Percentiles rank a stretch among this genome's conserved stretches.
Evolutionary conservation across 306 rosid species (phyloP).

Genomic region (Citrullus mucosospermus): DNA sequence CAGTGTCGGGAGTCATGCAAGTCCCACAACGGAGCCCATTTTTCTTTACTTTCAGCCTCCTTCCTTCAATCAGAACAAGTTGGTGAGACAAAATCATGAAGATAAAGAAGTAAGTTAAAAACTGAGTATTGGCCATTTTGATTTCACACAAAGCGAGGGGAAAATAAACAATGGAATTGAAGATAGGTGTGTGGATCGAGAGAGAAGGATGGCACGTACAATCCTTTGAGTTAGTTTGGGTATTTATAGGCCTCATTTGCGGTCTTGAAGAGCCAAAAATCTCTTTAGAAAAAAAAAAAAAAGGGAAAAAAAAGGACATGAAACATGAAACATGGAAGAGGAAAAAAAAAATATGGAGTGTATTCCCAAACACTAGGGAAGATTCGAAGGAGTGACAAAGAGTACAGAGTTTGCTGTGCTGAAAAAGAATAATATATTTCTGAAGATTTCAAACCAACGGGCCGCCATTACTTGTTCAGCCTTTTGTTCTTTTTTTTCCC

Average conservation of each 20-base stretch:
- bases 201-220: neutral
- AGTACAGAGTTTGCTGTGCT: neutral
- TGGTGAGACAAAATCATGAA: conserved; percentile 35
- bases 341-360: neutral
- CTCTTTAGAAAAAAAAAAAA: neutral
- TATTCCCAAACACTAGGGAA: conserved; percentile 1
- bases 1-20: neutral
- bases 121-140: conserved; percentile 41
- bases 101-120: conserved; percentile 22
- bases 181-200: neutral
- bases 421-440: conserved; percentile 1
- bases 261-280: neutral
- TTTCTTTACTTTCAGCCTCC: conserved; percentile 28
- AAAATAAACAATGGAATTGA: neutral
- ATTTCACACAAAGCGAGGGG: neutral
- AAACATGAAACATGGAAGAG: neutral
- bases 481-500: neutral
- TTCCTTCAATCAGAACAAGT: conserved; percentile 30
- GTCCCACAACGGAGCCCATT: neutral
- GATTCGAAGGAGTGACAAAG: conserved; percentile 1
- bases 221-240: neutral
- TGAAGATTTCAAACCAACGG: conserved; percentile 5
- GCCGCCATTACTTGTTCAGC: neutral
- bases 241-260: conserved; percentile 4
- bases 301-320: neutral